phyloP scores from a whole-genome alignment of 768 basidiomycete species.

The Calocera cornea region DNA sequence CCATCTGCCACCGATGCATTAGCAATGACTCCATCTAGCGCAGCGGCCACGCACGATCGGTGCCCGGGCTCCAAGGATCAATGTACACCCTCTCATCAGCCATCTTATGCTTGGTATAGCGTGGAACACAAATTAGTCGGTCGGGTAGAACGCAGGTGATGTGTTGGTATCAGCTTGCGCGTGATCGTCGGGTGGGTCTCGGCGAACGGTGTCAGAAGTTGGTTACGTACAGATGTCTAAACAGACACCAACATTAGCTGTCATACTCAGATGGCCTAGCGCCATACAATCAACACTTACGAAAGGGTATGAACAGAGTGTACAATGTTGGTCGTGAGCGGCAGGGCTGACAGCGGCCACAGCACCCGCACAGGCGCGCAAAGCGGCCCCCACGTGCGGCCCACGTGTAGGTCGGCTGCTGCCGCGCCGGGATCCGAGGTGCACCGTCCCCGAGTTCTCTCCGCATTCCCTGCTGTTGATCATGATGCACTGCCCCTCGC shows the following conservation, averaged over 20 bases:
- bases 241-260: too few relatives aligned
- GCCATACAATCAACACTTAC: too few relatives aligned
- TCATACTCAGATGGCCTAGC: too few relatives aligned
- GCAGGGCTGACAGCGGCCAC: too few relatives aligned
- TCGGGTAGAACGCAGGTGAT: not conserved
- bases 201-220: too few relatives aligned
- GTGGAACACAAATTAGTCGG: not conserved
- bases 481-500: too few relatives aligned
- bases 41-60: not conserved
- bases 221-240: too few relatives aligned
- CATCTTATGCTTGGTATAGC: not conserved
- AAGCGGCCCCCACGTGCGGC: not conserved
- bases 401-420: not conserved
- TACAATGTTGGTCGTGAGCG: too few relatives aligned
- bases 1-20: not conserved
- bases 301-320: too few relatives aligned
- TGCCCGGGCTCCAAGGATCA: constrained; percentile 3
- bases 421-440: too few relatives aligned
- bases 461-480: too few relatives aligned
- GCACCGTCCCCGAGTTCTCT: too few relatives aligned
- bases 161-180: not conserved
- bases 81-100: constrained; percentile 1
- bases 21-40: not conserved
- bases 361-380: not conserved
- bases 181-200: not conserved